Evolutionary conservation across 371 early-diverging fungal species (phyloP).

Genomic region (Syncephalastrum contaminatum): DNA sequence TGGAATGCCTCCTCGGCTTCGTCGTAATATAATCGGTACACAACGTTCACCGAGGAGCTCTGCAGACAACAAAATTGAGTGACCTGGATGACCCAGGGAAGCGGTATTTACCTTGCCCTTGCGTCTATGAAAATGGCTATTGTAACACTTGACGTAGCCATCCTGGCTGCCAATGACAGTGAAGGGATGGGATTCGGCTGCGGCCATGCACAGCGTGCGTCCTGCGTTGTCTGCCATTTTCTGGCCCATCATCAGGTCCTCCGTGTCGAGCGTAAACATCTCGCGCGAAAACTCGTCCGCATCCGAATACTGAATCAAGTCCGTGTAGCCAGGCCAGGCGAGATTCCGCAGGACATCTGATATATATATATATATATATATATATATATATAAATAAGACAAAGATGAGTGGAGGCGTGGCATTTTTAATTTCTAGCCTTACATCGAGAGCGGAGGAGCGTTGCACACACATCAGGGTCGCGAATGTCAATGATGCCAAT

Average conservation of each 20-base stretch:
- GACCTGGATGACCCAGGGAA: background rate
- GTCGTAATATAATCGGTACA: slow-evolving; percentile 22
- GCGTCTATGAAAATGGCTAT: slow-evolving; percentile 5
- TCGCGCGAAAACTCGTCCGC: slow-evolving; percentile 10
- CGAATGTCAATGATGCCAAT: slow-evolving; percentile 8
- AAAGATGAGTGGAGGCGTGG: background rate
- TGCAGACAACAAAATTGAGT: background rate
- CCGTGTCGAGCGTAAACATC: background rate
- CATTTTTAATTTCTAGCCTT: slow-evolving; percentile 1
- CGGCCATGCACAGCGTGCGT: slow-evolving; percentile 4
- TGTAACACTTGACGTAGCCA: slow-evolving; percentile 20
- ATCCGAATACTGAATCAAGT: slow-evolving; percentile 8
- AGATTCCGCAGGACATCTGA: background rate
- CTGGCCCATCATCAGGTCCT: background rate
- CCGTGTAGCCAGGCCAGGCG: slow-evolving; percentile 13
- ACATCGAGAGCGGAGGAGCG: slow-evolving; percentile 17
- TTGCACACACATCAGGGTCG: slow-evolving; percentile 12
- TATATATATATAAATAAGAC: background rate
- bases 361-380: background rate
- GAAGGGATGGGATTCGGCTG: slow-evolving; percentile 16
- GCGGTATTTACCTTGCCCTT: slow-evolving; percentile 7
- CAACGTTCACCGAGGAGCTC: slow-evolving; percentile 9
- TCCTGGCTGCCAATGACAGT: slow-evolving; percentile 4
- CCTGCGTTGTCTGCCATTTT: background rate
- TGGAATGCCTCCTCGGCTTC: slow-evolving; percentile 4